Base-by-base conservation (phyloP, 2,329 filamentous ascomycete species). In the Aspergillus awamori region DNA sequence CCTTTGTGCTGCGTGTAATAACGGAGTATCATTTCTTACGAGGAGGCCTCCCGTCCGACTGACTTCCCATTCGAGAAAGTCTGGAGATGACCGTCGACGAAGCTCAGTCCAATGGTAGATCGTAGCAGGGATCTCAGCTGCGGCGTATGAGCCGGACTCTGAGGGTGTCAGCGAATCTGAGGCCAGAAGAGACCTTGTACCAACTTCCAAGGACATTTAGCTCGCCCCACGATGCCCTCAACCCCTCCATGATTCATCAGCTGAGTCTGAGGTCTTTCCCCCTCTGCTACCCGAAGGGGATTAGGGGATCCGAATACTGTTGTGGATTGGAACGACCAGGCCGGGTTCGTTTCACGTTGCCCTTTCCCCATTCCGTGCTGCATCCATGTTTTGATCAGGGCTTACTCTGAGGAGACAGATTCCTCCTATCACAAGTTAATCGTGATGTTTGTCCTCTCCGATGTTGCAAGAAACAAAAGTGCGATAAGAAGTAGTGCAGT, bases 21-120 rank as follows among this genome's bases (percentile, higher is more conserved):
- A 48, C 49, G 41, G 33, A 62, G 60, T 61, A 57, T 53, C 41
- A 53, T 56, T 20, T 49, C 62, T 69, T 69, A 69, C 67, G 63
- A 64, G 63, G 39, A 55, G 54, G n/a, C 53, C 41, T 45, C 17
- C 41, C 30, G 30, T 64, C 65, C 58, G 57, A 61, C 61, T 63
- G 64, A 67, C 68, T 69, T 64, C 62, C 60, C 53, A 26, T 70
- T 71, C 66, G 59, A 63, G 69, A 73, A 74, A 74, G 67, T 73
- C 69, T 72, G 64, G 67, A 70, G 64, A 74, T 67, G 66, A 68
- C 67, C 62, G 69, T 69, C 70, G 65, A 67, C 69, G 61, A 68
- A 70, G 67, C 65, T 68, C 69, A 69, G 72, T 72, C 76, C 76
- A 78, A 78, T 78, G 57, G 71, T 63, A 66, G 73, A 72, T 75